Percentiles rank a stretch among this genome's conserved stretches.
Conservation (phyloP, 345 rosid species). For the Crucihimalaya himalaica region DNA sequence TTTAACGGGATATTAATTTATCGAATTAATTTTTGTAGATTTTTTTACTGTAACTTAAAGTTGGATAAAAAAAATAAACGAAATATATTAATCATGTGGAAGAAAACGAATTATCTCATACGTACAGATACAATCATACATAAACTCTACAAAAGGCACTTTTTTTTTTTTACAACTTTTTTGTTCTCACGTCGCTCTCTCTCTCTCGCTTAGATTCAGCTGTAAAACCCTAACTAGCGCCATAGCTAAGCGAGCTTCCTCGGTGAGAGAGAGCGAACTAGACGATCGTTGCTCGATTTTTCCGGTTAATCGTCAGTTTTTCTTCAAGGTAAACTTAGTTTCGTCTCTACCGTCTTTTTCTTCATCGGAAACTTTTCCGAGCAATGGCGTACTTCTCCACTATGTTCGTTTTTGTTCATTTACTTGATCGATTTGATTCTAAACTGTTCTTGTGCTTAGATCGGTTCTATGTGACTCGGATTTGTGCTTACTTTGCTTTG, state of each 20-base stretch:
- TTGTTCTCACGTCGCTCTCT: conserved; percentile 13
- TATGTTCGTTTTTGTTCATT: background rate
- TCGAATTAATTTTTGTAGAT: no score
- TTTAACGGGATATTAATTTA: no score
- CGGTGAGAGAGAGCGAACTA: conserved; percentile 7
- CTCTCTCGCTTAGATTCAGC: conserved; percentile 33
- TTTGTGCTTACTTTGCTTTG: conserved; percentile 3
- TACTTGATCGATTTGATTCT: conserved; percentile 13
- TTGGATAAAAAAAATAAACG: background rate
- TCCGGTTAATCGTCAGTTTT: conserved; percentile 21
- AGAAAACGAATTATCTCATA: background rate
- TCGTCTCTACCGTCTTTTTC: background rate
- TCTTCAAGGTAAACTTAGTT: conserved; percentile 25
- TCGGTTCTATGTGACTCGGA: conserved; percentile 18
- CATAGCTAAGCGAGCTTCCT: conserved; percentile 26
- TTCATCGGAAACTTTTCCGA: conserved; percentile 1
- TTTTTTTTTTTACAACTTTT: background rate
- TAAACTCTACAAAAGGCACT: conserved; percentile 24
- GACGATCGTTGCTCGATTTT: background rate
- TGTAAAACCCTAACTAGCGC: conserved; percentile 39
- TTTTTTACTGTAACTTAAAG: no score
- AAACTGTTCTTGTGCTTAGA: conserved; percentile 16
- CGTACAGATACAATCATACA: conserved; percentile 26
- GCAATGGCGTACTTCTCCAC: conserved; percentile 6
- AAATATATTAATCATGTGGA: background rate